Percentiles rank a stretch among this genome's conserved stretches.
Conservation (phyloP, 2,329 filamentous ascomycete species). For the Botrytis deweyae region DNA sequence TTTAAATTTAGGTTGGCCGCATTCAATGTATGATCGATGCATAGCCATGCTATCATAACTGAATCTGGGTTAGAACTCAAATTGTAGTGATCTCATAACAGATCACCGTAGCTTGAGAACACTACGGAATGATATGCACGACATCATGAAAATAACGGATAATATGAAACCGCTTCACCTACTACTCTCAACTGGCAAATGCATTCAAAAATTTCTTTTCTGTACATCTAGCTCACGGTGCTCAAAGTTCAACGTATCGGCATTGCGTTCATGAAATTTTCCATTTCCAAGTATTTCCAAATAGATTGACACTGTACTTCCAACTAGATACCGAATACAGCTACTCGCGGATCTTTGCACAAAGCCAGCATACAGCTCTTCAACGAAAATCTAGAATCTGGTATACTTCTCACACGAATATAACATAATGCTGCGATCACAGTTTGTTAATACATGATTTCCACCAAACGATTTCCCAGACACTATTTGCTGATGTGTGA, state of each 20-base stretch:
- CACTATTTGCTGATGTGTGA: neutral
- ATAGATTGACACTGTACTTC: neutral
- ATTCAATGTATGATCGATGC: neutral
- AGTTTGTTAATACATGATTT: neutral
- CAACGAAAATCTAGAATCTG: neutral
- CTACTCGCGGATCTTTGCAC: neutral
- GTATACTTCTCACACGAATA: neutral
- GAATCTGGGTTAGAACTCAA: neutral
- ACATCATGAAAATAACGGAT: neutral
- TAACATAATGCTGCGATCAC: accelerated
- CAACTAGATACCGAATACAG: neutral
- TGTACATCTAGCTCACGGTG: neutral
- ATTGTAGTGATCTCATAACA: neutral
- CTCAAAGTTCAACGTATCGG: neutral
- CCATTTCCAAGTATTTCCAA: neutral
- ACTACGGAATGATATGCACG: neutral
- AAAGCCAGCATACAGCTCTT: neutral
- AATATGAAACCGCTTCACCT: neutral
- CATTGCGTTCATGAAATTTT: neutral
- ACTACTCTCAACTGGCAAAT: neutral
- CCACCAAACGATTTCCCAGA: neutral
- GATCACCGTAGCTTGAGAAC: neutral
- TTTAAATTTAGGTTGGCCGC: neutral
- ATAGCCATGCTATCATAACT: neutral
- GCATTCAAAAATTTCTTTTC: neutral